phyloP scores from a whole-genome alignment of 2,329 filamentous ascomycete species.

The Sclerotinia minor region DNA sequence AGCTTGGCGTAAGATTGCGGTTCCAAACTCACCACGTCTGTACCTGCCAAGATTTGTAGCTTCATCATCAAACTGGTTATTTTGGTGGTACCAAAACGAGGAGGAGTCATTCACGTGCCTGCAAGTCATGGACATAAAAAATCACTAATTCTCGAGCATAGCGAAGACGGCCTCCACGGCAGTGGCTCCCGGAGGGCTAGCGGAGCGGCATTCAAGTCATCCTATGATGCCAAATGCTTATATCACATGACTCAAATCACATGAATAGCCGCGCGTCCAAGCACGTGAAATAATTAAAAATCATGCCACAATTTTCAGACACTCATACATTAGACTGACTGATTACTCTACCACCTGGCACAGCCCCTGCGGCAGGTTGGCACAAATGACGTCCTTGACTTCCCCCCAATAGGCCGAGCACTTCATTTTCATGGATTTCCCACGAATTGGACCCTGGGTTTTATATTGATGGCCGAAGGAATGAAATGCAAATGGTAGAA shows the following conservation, averaged over 20 bases:
- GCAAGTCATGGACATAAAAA: too few species aligned
- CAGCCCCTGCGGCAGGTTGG: not conserved
- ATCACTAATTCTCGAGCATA: too few species aligned
- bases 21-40: not conserved
- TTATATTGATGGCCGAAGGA: not conserved
- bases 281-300: not conserved
- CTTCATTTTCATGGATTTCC: not conserved
- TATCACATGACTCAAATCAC: not conserved
- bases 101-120: not conserved
- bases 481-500: too few species aligned
- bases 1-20: not conserved
- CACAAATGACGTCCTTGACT: not conserved
- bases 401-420: not conserved
- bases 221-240: rapidly evolving
- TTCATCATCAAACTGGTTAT: not conserved
- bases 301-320: not conserved
- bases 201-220: too few species aligned
- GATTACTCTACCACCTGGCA: not conserved
- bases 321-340: not conserved
- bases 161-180: too few species aligned
- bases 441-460: not conserved
- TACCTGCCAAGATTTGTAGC: slow-evolving; percentile 4
- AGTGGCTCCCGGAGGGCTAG: too few species aligned
- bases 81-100: not conserved
- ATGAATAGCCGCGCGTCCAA: not conserved